phyloP scores from a whole-genome alignment of 2,329 filamentous ascomycete species.

The Apiospora arundinis region DNA sequence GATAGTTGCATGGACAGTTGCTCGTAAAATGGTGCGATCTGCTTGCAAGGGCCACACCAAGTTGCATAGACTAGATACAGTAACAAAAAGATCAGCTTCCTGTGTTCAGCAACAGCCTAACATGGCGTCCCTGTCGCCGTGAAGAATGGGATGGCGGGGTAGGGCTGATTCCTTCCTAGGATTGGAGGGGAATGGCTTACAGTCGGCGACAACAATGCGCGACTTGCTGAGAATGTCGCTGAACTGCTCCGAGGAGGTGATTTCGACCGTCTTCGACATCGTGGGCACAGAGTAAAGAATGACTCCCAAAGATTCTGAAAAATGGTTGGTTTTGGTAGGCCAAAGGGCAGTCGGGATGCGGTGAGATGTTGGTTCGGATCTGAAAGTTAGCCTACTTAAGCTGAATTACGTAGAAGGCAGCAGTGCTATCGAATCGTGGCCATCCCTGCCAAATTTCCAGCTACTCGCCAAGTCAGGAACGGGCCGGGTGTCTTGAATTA shows the following conservation, averaged over 20 bases:
- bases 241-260: constrained; percentile 68
- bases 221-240: constrained; percentile 71
- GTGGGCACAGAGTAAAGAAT: constrained; percentile 30
- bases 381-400: background rate
- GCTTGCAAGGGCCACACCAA: constrained; percentile 85
- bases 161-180: constrained; percentile 6
- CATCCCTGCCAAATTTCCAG: constrained; percentile 10
- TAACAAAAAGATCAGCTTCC: background rate
- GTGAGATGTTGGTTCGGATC: constrained; percentile 25
- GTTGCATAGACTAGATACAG: constrained; percentile 76
- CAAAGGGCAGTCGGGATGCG: constrained; percentile 8
- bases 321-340: constrained; percentile 11
- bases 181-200: constrained; percentile 59
- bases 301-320: constrained; percentile 3
- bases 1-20: constrained; percentile 75
- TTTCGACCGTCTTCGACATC: constrained; percentile 53
- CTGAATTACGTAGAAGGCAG: constrained; percentile 18
- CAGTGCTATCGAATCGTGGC: constrained; percentile 10
- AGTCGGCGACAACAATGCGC: constrained; percentile 85
- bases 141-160: constrained; percentile 23
- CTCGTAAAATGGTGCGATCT: constrained; percentile 84
- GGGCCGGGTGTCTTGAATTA: background rate
- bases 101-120: background rate
- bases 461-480: background rate
- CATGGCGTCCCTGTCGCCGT: background rate